These are phyloP conservation scores for Pyricularia pennisetigena DNA, from an alignment of 2,329 filamentous ascomycete species.

Conservation along the genomic window DNA sequence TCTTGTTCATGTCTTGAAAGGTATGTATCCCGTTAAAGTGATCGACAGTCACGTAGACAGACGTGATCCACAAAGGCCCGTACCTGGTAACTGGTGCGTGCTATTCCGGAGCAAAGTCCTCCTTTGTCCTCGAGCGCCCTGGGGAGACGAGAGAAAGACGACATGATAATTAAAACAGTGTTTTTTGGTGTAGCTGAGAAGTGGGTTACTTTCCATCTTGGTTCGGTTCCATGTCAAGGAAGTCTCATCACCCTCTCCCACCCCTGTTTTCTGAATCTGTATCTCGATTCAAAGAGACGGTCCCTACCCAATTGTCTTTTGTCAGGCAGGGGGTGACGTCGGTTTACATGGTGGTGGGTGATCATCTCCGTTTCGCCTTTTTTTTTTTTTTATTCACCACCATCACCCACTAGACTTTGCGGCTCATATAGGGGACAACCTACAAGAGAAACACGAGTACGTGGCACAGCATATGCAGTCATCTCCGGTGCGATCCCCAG, in stretches of 20 bases:
- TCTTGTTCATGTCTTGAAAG: background rate
- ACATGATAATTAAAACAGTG: no score
- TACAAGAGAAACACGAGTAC: background rate
- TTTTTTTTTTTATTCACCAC: no score
- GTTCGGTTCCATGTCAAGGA: background rate
- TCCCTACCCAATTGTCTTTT: background rate
- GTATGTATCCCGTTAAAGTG: background rate
- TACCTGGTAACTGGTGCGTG: background rate
- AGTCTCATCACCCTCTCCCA: background rate
- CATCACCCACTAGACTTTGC: no score
- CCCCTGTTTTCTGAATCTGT: no score
- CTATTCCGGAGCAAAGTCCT: background rate
- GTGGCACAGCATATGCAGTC: background rate
- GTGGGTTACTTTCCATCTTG: background rate
- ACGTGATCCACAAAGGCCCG: background rate
- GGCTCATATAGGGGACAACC: no score
- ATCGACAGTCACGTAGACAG: background rate
- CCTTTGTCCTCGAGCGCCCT: background rate
- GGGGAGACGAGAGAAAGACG: background rate
- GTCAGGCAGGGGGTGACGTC: background rate
- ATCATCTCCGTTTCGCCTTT: no score
- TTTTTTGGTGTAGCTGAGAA: background rate
- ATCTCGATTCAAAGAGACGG: no score
- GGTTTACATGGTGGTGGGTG: background rate
- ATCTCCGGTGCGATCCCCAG: background rate